phyloP scores from a whole-genome alignment of 2,329 filamentous ascomycete species.

The Xylariaceae sp. region DNA sequence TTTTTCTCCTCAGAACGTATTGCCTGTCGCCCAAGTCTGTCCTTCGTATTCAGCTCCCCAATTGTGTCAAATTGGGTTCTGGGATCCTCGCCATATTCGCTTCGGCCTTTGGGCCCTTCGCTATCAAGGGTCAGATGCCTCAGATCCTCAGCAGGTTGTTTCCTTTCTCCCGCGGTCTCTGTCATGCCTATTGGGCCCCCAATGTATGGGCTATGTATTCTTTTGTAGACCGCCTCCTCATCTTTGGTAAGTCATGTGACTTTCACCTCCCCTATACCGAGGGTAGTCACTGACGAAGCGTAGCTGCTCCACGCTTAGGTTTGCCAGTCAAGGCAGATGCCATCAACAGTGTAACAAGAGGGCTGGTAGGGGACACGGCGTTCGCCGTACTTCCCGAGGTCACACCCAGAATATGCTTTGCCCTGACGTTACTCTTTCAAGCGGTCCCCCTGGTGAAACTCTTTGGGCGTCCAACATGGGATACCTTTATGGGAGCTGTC shows the following conservation, averaged over 20 bases:
- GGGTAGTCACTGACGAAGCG: slow-evolving; percentile 29
- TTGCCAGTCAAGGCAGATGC: slow-evolving; percentile 69
- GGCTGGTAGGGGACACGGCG: slow-evolving; percentile 86
- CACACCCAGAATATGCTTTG: slow-evolving; percentile 73
- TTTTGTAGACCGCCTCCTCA: slow-evolving; percentile 78
- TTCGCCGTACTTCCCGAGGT: slow-evolving; percentile 92
- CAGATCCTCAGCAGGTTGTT: slow-evolving; percentile 84
- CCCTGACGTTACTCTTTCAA: slow-evolving; percentile 79
- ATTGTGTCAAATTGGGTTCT: slow-evolving; percentile 76
- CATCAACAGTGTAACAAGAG: slow-evolving; percentile 83
- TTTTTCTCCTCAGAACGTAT: slow-evolving; percentile 84
- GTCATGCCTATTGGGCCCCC: slow-evolving; percentile 97
- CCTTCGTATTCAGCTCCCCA: slow-evolving; percentile 70
- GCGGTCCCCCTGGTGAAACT: slow-evolving; percentile 75
- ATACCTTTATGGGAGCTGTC: slow-evolving; percentile 81
- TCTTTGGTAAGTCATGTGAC: slow-evolving; percentile 57
- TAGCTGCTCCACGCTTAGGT: slow-evolving; percentile 78
- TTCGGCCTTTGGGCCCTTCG: slow-evolving; percentile 87
- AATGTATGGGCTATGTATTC: slow-evolving; percentile 98
- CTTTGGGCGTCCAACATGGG: slow-evolving; percentile 76
- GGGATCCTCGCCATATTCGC: slow-evolving; percentile 69
- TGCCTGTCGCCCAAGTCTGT: slow-evolving; percentile 76
- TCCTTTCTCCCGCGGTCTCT: slow-evolving; percentile 88
- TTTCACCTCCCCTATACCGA: background rate
- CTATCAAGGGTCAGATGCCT: slow-evolving; percentile 71